Base-by-base conservation (phyloP, 2,329 filamentous ascomycete species). In the Hymenoscyphus scutula region DNA sequence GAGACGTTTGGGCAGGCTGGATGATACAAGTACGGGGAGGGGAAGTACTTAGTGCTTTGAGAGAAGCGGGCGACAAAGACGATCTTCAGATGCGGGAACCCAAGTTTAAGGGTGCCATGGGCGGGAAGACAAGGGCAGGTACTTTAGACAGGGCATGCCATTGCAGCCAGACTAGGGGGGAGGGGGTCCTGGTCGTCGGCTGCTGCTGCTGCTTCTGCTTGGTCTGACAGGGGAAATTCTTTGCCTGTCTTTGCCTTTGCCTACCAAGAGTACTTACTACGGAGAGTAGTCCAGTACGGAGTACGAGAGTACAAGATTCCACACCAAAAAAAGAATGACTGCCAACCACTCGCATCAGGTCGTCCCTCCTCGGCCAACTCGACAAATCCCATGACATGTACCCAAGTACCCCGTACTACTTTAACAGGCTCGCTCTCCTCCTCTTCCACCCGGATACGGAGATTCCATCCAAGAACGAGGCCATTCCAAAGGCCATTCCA, bases 71-170 rank as follows among this genome's bases (percentile, higher is more conserved):
- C 56, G 59, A 65, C 25, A 51, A 66, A 37, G 55, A 62, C 56
- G 48, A 65, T 64, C 61, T 62, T 38, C 60, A 63, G 63, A 62
- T 65, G 69, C 65, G 69, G 68, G 70, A 71, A 64, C 64, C 60
- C 65, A 63, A 68, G 70, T 71, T 71, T 71, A 70, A 70, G 65
- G 64, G 69, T 60, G 59, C 62, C 66, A 64, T 64, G 66, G 68
- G 63, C 61, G 45, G 45, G 45, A 51, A 51, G 45, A 37, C 45
- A 51, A 13, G 45, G 45, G 19, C 10, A 8, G 7, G 41, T n/a
- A n/a, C n/a, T n/a, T n/a, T n/a, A n/a, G n/a, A n/a, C n/a, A n/a
- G n/a, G n/a, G n/a, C n/a, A n/a, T n/a, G n/a, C n/a, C n/a, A n/a
- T n/a, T 15, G n/a, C 15, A 37, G 38, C 15, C n/a, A n/a, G n/a